Evolutionary conservation across 2,329 filamentous ascomycete species (phyloP).

Genomic region (Trichoderma polysporum): DNA sequence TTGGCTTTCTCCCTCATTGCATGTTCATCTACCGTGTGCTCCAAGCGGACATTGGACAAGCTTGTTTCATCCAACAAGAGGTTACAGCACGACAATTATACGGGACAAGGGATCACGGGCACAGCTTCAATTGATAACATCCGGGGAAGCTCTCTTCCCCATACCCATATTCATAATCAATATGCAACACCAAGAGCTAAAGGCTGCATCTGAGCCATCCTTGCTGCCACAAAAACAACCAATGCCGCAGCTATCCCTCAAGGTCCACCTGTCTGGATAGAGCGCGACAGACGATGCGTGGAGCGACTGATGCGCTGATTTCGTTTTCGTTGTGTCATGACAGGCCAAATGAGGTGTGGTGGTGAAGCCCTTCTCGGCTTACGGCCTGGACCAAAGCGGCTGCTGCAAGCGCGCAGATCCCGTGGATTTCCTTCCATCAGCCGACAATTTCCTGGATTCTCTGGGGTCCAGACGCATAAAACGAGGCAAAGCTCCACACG

Average conservation of each 20-base stretch:
- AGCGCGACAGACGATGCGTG: constrained; percentile 9
- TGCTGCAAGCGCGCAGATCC: constrained; percentile 13
- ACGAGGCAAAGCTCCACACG: neutral
- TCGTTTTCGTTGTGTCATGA: constrained; percentile 5
- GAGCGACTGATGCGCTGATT: constrained; percentile 16
- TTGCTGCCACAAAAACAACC: neutral
- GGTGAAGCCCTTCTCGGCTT: neutral
- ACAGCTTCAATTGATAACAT: neutral
- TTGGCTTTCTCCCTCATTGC: neutral
- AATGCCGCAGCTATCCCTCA: constrained; percentile 13
- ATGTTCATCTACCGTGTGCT: neutral
- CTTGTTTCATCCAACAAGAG: neutral
- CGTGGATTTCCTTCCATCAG: constrained; percentile 12
- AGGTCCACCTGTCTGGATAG: neutral
- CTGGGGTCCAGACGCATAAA: neutral
- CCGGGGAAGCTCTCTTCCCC: neutral
- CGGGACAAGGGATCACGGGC: neutral
- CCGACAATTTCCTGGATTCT: constrained; percentile 12
- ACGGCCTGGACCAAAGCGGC: constrained; percentile 6
- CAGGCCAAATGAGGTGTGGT: constrained; percentile 5
- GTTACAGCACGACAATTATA: neutral
- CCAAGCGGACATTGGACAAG: neutral
- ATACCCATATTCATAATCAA: neutral
- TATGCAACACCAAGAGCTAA: neutral
- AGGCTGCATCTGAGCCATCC: neutral